A percentile compares a stretch with the other conserved stretches of the same genome.
Conservation (phyloP, 2,329 filamentous ascomycete species). For the Beauveria pseudobassiana region DNA sequence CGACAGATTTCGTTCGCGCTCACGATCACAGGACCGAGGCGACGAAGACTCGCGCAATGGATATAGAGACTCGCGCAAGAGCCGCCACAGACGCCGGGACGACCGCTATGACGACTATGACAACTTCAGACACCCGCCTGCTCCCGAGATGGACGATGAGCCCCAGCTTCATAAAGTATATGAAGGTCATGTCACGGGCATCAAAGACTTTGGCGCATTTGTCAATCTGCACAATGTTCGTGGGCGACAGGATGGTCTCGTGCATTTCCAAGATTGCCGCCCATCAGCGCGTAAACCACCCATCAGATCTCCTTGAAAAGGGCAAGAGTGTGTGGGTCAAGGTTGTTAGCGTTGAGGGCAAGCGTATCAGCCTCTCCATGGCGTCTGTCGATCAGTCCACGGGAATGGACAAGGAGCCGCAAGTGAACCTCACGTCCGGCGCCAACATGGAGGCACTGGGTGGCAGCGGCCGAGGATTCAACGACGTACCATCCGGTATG, state of each 20-base stretch:
- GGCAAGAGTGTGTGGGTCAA: conserved; percentile 90
- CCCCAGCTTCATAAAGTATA: conserved; percentile 85
- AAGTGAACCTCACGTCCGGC: conserved; percentile 73
- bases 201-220: conserved; percentile 95
- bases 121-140: conserved; percentile 57
- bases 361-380: conserved; percentile 84
- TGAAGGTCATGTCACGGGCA: conserved; percentile 77
- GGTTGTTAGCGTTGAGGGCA: conserved; percentile 76
- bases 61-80: conserved; percentile 23
- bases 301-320: conserved; percentile 73
- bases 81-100: conserved; percentile 30
- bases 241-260: conserved; percentile 85
- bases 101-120: conserved; percentile 45
- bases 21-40: conserved; percentile 30
- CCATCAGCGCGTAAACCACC: conserved; percentile 82
- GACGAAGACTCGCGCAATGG: conserved; percentile 40
- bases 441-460: conserved; percentile 83
- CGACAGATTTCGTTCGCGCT: conserved; percentile 29
- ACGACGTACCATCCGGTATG: conserved; percentile 30
- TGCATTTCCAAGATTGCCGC: conserved; percentile 85
- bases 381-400: conserved; percentile 92
- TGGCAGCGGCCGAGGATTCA: conserved; percentile 52
- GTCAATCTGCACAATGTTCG: conserved; percentile 83
- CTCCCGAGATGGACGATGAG: conserved; percentile 69
- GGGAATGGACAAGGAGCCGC: conserved; percentile 74